Evolutionary conservation across 768 basidiomycete species (phyloP).

Genomic region (Hypholoma sublateritium): DNA sequence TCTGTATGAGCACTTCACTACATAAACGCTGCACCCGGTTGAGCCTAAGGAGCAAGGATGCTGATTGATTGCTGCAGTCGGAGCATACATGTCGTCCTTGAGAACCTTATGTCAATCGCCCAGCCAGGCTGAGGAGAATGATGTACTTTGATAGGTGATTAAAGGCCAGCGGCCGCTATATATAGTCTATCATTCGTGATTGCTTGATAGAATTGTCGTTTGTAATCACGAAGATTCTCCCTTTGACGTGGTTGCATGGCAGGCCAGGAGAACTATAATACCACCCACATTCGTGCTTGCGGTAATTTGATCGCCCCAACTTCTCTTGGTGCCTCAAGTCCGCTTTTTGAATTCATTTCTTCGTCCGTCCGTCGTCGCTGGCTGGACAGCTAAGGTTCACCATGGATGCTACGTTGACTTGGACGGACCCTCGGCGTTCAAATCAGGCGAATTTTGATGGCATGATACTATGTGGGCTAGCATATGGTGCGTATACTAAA

Average conservation of each 20-base stretch:
- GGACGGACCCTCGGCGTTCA: background rate
- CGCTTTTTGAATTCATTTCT: background rate
- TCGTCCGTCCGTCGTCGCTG: background rate
- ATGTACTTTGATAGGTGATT: conserved; percentile 12
- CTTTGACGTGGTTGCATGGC: conserved; percentile 2
- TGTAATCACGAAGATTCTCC: conserved; percentile 12
- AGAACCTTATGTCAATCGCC: conserved; percentile 10
- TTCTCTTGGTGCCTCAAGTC: background rate
- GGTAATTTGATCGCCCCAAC: conserved; percentile 3
- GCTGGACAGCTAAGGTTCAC: conserved; percentile 1
- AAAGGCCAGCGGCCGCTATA: conserved; percentile 1
- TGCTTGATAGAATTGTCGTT: conserved; percentile 12
- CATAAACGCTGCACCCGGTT: too few species aligned
- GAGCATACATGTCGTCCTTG: background rate
- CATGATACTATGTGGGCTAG: conserved; percentile 28
- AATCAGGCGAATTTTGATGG: conserved; percentile 35
- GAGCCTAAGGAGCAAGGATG: too few species aligned
- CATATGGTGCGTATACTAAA: conserved; percentile 30
- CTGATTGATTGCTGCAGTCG: background rate
- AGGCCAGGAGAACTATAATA: background rate
- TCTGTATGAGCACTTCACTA: too few species aligned
- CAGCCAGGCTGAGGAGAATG: conserved; percentile 7
- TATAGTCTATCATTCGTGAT: conserved; percentile 8
- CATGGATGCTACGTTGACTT: conserved; percentile 4
- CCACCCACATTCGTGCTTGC: background rate